phyloP scores from a whole-genome alignment of 2,329 filamentous ascomycete species.

The Microthyrium microscopicum region DNA sequence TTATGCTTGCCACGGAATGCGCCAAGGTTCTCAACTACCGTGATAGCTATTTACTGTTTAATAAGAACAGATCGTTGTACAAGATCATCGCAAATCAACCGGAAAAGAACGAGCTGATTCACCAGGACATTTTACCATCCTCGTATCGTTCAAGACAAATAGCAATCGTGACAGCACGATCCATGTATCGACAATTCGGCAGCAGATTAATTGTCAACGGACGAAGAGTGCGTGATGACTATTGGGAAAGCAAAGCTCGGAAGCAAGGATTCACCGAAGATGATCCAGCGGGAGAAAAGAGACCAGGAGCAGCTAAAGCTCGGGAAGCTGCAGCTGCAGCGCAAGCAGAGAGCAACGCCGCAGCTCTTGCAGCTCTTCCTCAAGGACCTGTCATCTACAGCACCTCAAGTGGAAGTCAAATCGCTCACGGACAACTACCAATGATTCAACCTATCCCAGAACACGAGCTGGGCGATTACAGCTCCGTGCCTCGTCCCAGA shows the following conservation, averaged over 20 bases:
- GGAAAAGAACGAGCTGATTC: slow-evolving; percentile 92
- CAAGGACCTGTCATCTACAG: slow-evolving; percentile 83
- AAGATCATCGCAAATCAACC: slow-evolving; percentile 95
- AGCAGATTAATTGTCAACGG: slow-evolving; percentile 85
- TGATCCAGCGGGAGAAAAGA: slow-evolving; percentile 87
- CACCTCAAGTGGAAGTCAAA: slow-evolving; percentile 45
- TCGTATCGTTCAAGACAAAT: slow-evolving; percentile 98
- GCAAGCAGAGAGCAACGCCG: slow-evolving; percentile 39
- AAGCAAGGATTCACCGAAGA: slow-evolving; percentile 98
- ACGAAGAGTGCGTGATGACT: slow-evolving; percentile 84
- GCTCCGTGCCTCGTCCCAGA: slow-evolving; percentile 64
- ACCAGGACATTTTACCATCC: slow-evolving; percentile 89
- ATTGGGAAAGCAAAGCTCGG: slow-evolving; percentile 92
- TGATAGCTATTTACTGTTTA: slow-evolving; percentile 96
- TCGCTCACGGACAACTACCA: slow-evolving; percentile 26
- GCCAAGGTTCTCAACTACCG: slow-evolving; percentile 85
- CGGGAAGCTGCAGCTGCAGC: slow-evolving; percentile 65
- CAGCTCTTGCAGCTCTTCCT: slow-evolving; percentile 41
- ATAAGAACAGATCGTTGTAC: slow-evolving; percentile 90
- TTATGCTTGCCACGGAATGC: slow-evolving; percentile 97
- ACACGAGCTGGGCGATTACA: slow-evolving; percentile 42
- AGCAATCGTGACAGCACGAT: slow-evolving; percentile 89
- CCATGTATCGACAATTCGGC: slow-evolving; percentile 98
- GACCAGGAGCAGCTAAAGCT: slow-evolving; percentile 78
- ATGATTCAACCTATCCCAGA: slow-evolving; percentile 44